Evolutionary conservation across 768 basidiomycete genomes (phyloP).

Genomic region (Podaxis sp.): DNA sequence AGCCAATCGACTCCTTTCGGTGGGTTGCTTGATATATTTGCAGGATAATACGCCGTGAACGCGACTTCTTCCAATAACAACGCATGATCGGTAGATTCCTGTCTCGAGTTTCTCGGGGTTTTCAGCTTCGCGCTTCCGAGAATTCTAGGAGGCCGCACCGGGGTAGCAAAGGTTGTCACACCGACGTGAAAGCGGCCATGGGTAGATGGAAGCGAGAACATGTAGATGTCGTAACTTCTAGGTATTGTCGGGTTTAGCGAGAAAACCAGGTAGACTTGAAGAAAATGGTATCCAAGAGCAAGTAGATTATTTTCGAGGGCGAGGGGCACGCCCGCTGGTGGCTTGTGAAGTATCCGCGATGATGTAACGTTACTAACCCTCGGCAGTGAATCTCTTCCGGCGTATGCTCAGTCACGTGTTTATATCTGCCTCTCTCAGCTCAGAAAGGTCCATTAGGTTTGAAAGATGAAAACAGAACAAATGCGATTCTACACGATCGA

Average conservation of each 20-base stretch:
- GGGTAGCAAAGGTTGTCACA: conserved; percentile 51
- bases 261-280: neutral
- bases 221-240: conserved; percentile 10
- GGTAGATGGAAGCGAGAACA: conserved; percentile 41
- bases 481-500: neutral
- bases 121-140: conserved; percentile 40
- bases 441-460: neutral
- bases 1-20: conserved; percentile 53
- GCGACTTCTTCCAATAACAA: conserved; percentile 56
- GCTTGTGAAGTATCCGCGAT: neutral
- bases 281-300: neutral
- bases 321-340: neutral
- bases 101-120: conserved; percentile 14
- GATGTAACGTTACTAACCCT: too few relatives aligned
- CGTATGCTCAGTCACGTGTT: neutral
- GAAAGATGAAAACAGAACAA: neutral
- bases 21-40: conserved; percentile 28
- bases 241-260: neutral
- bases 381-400: too few relatives aligned
- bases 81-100: conserved; percentile 32
- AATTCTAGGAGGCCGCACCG: conserved; percentile 31
- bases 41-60: conserved; percentile 66
- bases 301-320: neutral
- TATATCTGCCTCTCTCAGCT: neutral
- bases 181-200: conserved; percentile 53